These are phyloP conservation scores for Stemphylium lycopersici DNA, from an alignment of 2,329 filamentous ascomycete genomes.

Conservation along the genomic window DNA sequence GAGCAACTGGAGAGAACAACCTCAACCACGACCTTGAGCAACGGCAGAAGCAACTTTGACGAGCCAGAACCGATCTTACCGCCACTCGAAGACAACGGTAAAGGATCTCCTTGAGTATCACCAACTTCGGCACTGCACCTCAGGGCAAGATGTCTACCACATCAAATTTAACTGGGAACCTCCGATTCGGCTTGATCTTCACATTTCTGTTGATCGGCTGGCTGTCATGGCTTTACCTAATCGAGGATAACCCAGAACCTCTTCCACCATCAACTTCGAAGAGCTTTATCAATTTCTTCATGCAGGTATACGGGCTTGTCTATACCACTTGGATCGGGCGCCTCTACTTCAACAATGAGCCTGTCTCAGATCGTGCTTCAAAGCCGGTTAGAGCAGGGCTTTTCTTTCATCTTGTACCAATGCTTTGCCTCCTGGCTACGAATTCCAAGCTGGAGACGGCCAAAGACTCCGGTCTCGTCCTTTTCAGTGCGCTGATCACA, in stretches of 20 bases:
- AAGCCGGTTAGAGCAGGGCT: not conserved
- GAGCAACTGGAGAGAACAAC: not conserved
- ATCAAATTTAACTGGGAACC: not conserved
- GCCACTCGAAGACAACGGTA: not conserved
- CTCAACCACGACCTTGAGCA: not conserved
- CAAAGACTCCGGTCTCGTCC: constrained; percentile 11
- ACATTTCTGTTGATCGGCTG: not conserved
- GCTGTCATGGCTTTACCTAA: not conserved
- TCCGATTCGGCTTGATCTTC: not conserved
- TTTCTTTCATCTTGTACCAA: constrained; percentile 17
- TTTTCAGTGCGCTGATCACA: constrained; percentile 18
- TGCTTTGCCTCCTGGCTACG: constrained; percentile 7
- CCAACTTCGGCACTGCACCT: too few relatives aligned
- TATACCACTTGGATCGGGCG: too few relatives aligned
- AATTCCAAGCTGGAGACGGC: constrained; percentile 1
- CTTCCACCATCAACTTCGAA: too few relatives aligned
- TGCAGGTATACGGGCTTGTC: too few relatives aligned
- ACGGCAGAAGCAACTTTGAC: too few relatives aligned
- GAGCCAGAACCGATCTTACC: too few relatives aligned
- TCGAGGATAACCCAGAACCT: too few relatives aligned
- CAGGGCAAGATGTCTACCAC: not conserved
- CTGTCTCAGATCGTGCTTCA: too few relatives aligned
- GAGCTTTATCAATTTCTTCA: too few relatives aligned
- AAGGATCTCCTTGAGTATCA: too few relatives aligned
- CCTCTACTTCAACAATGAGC: too few relatives aligned